phyloP scores from a whole-genome alignment of 306 rosid genomes.

The Pyrus bretschneideri region DNA sequence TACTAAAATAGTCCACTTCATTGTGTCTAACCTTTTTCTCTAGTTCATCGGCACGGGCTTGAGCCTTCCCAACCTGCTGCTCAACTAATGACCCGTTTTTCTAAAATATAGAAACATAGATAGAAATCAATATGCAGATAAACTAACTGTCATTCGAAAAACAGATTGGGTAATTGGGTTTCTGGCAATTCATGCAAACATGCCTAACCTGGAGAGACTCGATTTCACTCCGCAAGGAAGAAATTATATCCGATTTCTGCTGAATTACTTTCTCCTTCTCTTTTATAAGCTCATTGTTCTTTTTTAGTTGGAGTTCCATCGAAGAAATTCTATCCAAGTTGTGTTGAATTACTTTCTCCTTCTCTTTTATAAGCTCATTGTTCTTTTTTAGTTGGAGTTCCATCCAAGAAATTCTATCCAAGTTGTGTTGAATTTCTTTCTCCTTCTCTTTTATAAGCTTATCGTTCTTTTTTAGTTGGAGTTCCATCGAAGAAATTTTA shows the following conservation, averaged over 20 bases:
- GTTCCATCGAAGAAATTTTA: conserved; percentile 25
- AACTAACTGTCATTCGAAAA: background rate
- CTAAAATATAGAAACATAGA: conserved; percentile 24
- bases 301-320: conserved; percentile 44
- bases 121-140: background rate
- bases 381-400: conserved; percentile 30
- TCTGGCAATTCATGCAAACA: background rate
- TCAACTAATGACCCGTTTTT: conserved; percentile 46
- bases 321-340: too few relatives aligned
- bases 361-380: conserved; percentile 31
- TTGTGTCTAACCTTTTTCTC: conserved; percentile 60
- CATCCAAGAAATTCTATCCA: too few relatives aligned
- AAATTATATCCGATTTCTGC: conserved; percentile 39
- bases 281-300: conserved; percentile 47
- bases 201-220: conserved; percentile 67
- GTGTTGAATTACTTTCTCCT: conserved; percentile 38
- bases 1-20: background rate
- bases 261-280: conserved; percentile 47
- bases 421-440: too few relatives aligned
- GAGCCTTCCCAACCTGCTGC: conserved; percentile 49
- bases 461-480: too few relatives aligned
- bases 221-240: conserved; percentile 52
- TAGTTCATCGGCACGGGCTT: conserved; percentile 78
- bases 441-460: too few relatives aligned
- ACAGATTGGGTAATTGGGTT: background rate